phyloP scores from a whole-genome alignment of 305 asterid species.

The Fraxinus xanthoxyloides region DNA sequence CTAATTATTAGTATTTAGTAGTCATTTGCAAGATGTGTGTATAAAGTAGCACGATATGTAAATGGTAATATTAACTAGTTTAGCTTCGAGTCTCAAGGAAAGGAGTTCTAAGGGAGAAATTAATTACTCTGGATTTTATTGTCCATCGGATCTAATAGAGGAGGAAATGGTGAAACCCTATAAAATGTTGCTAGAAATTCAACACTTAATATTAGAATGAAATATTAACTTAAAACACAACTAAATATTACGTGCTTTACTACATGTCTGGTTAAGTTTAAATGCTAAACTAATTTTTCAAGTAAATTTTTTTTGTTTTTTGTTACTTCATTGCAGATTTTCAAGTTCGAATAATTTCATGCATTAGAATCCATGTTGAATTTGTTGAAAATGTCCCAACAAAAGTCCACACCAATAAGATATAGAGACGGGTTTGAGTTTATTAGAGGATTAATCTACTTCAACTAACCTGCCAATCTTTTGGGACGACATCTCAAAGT shows the following conservation, averaged over 20 bases:
- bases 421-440: not conserved
- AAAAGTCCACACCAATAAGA: not conserved
- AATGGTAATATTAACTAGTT: not conserved
- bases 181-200: not conserved
- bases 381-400: not conserved
- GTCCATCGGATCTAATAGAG: not conserved
- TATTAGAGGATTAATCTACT: not conserved
- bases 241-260: not conserved
- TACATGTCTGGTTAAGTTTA: not conserved
- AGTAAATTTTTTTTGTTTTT: not conserved
- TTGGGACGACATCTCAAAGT: not conserved
- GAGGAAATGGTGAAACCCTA: not conserved
- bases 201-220: not conserved
- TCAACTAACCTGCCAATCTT: too few relatives aligned
- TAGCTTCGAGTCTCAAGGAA: not conserved
- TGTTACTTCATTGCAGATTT: not conserved
- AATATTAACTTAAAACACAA: not conserved
- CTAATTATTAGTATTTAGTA: not conserved
- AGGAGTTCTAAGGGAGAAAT: not conserved
- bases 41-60: not conserved
- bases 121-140: not conserved
- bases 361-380: not conserved
- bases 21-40: not conserved
- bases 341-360: not conserved
- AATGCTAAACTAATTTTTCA: not conserved